A percentile compares a stretch with the other conserved stretches of the same genome.
phyloP scores from a whole-genome alignment of 352 stramenopile genomes.

The Aphanomyces cochlioides region DNA sequence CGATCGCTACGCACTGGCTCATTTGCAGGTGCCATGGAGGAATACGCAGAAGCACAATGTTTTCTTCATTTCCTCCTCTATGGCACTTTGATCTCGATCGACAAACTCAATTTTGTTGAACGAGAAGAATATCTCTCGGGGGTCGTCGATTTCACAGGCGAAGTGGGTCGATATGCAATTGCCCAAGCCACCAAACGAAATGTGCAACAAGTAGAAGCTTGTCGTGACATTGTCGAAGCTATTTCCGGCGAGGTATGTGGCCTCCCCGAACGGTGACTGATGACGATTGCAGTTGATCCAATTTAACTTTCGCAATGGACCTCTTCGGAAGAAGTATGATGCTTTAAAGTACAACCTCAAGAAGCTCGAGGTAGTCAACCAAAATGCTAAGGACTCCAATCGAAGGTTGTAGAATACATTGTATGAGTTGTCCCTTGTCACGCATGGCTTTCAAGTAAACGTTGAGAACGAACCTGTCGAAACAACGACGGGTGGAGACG shows the following conservation, averaged over 20 bases:
- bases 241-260: slow-evolving; percentile 73
- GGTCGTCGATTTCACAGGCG: slow-evolving; percentile 91
- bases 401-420: slow-evolving; percentile 68
- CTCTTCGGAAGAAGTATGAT: slow-evolving; percentile 91
- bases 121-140: slow-evolving; percentile 93
- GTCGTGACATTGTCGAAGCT: slow-evolving; percentile 76
- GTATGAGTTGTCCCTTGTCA: slow-evolving; percentile 91
- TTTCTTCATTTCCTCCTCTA: slow-evolving; percentile 83
- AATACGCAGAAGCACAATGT: slow-evolving; percentile 92
- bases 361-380: slow-evolving; percentile 74
- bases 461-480: not conserved
- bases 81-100: slow-evolving; percentile 52
- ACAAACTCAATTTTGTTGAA: slow-evolving; percentile 49
- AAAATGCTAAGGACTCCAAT: not conserved
- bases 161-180: slow-evolving; percentile 86
- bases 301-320: slow-evolving; percentile 94
- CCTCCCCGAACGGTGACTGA: not conserved
- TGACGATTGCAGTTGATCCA: slow-evolving; percentile 55
- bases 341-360: slow-evolving; percentile 93
- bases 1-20: slow-evolving; percentile 73
- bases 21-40: slow-evolving; percentile 87
- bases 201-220: slow-evolving; percentile 70
- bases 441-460: slow-evolving; percentile 23
- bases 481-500: not conserved
- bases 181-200: slow-evolving; percentile 86